phyloP scores from a whole-genome alignment of 1,284 basidiomycete genomes.

The Singerocomus inundabilis region DNA sequence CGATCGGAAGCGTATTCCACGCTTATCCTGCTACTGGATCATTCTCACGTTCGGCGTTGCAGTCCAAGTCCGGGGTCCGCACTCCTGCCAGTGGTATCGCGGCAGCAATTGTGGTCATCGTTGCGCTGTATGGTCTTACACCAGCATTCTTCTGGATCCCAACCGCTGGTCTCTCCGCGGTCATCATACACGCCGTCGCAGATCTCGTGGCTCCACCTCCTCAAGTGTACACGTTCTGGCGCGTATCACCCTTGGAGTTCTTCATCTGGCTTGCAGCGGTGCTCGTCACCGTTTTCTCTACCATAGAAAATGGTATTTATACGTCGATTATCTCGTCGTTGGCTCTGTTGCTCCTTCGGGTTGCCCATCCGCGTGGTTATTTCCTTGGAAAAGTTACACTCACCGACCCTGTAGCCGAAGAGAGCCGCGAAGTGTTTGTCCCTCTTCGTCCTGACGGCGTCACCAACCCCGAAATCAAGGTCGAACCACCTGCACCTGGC shows the following conservation, averaged over 20 bases:
- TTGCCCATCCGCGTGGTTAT: constrained; percentile 89
- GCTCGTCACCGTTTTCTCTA: constrained; percentile 83
- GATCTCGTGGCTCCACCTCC: constrained; percentile 88
- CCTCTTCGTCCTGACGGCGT: constrained; percentile 68
- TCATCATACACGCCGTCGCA: constrained; percentile 95
- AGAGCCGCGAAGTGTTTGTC: constrained; percentile 79
- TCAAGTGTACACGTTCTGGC: constrained; percentile 92
- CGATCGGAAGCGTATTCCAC: constrained; percentile 80
- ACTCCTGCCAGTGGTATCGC: constrained; percentile 90
- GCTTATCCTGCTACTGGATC: constrained; percentile 98
- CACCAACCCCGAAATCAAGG: constrained; percentile 69
- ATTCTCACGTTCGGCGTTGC: constrained; percentile 95
- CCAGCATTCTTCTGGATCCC: constrained; percentile 90
- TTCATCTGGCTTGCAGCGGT: constrained; percentile 90
- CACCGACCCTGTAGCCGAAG: constrained; percentile 33
- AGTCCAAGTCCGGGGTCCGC: constrained; percentile 94
- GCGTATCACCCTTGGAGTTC: constrained; percentile 91
- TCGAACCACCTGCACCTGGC: constrained; percentile 81
- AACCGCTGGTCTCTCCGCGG: constrained; percentile 76
- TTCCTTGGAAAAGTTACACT: constrained; percentile 82
- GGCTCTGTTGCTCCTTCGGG: constrained; percentile 82
- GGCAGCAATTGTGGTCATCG: constrained; percentile 86
- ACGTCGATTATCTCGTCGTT: constrained; percentile 81
- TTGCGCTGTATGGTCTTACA: constrained; percentile 92
- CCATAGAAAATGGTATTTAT: constrained; percentile 95